Conservation (phyloP, 257 asterid species). For the Scutellaria baicalensis region DNA sequence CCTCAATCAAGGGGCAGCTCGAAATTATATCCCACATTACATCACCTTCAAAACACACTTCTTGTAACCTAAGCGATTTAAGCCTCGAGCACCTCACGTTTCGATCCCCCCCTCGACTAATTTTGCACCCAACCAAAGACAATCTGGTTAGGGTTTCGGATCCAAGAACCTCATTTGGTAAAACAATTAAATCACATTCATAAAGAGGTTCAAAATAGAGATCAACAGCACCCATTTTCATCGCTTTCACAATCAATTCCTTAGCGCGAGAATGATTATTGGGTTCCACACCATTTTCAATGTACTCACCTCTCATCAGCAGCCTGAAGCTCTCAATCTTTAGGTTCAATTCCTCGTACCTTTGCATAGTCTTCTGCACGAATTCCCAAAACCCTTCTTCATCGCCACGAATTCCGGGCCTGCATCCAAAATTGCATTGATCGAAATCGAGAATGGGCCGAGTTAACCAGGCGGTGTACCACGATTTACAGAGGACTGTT, state of each 20-base stretch:
- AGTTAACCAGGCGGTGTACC: too few species aligned
- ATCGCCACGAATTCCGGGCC: not conserved
- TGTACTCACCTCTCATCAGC: not conserved
- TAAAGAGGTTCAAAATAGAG: not conserved
- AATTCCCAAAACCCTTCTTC: not conserved
- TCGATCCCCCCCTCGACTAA: too few species aligned
- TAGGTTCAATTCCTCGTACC: conserved; percentile 3
- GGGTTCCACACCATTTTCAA: too few species aligned
- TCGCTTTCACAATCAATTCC: not conserved
- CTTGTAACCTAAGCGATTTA: not conserved
- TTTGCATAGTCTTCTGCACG: not conserved
- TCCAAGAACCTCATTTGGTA: not conserved
- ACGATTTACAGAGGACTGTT: too few species aligned
- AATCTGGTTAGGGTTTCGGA: not conserved
- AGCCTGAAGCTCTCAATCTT: conserved; percentile 2
- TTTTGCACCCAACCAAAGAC: not conserved
- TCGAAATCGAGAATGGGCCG: not conserved
- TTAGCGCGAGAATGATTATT: not conserved
- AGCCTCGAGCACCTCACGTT: not conserved
- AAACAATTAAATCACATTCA: not conserved
- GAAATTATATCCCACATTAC: not conserved
- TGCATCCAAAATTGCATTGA: not conserved
- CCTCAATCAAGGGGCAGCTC: conserved; percentile 15
- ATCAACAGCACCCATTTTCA: conserved; percentile 5
- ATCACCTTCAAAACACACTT: not conserved